phyloP scores from a whole-genome alignment of 2,329 filamentous ascomycete genomes.

The Claviceps lovelessii region DNA sequence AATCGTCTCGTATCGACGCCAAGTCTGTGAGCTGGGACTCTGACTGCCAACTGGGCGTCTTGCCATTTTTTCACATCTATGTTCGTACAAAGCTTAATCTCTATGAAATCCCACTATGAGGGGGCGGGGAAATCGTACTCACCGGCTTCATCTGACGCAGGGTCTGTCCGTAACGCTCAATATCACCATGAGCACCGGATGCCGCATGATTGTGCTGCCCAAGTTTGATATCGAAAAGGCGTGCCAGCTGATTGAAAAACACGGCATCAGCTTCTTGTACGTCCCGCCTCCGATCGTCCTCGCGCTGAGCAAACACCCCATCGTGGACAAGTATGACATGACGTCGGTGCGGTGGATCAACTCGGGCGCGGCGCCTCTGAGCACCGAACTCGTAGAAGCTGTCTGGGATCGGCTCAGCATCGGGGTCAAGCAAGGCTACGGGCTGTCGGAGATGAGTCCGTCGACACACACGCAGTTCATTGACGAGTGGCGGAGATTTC shows the following conservation, averaged over 20 bases:
- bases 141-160: slow-evolving; percentile 7
- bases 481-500: slow-evolving; percentile 59
- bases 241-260: slow-evolving; percentile 61
- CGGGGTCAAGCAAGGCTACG: slow-evolving; percentile 85
- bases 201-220: slow-evolving; percentile 54
- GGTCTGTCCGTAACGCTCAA: slow-evolving; percentile 20
- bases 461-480: slow-evolving; percentile 61
- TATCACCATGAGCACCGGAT: slow-evolving; percentile 39
- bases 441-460: slow-evolving; percentile 74
- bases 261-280: slow-evolving; percentile 63
- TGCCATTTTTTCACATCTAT: slow-evolving; percentile 90
- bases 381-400: slow-evolving; percentile 61
- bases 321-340: slow-evolving; percentile 69
- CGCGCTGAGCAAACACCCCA: slow-evolving; percentile 62
- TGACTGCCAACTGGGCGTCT: slow-evolving; percentile 62
- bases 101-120: not conserved
- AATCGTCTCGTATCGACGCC: slow-evolving; percentile 39
- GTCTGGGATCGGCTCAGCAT: slow-evolving; percentile 62
- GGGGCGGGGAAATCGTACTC: not conserved
- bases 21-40: slow-evolving; percentile 43
- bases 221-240: slow-evolving; percentile 71
- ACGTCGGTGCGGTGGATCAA: slow-evolving; percentile 69
- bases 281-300: slow-evolving; percentile 77
- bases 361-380: slow-evolving; percentile 75
- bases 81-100: slow-evolving; percentile 28